Evolutionary conservation across 2,329 filamentous ascomycete genomes (phyloP), one percentile per base, ranked within the genome.

Genomic region (Colletotrichum musae): DNA sequence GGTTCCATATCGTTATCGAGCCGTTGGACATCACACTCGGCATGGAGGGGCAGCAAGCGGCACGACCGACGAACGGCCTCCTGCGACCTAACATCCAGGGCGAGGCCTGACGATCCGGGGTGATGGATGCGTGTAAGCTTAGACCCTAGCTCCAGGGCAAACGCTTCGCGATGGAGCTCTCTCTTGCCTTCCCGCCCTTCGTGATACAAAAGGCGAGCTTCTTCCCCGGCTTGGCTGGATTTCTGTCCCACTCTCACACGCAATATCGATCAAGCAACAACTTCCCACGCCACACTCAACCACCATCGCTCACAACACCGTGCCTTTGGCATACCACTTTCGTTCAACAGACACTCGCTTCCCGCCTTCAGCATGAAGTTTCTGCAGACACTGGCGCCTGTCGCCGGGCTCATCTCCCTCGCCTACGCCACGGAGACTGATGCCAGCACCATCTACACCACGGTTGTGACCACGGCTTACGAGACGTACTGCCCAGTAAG

Each of bases 401-500:
- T 74, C 48, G 78, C 72, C 48, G 79, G 77, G 60, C 74, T 82
- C 64, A 69, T 78, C 53, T 72, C 76, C 57, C 70, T 72, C 18
- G 78, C 73, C 32, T 72, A 75, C 41, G 77, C 77, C 60, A 73
- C 71, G 71, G 74, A 64, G 28, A 58, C 63, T 32, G 59, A 62
- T n/a, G 54, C 26, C 62, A 73, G 64, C 63, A 76, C 73, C 10
- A 47, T 72, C 62, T 77, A 74, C 70, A 81, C 80, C 26, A 83
- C 82, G n/a, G 76, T 81, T 60, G 72, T 80, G 61, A 76, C 78
- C 57, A 79, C 78, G 12, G 75, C 77, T 65, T 83, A 80, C 73
- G 79, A 80, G 45, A 82, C 81, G 51, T 81, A 79, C 76, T 86
- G 84, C 72, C 83, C 84, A 16, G 82, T 84, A 78, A 73, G 80